These are phyloP conservation scores for Mucor piriformis DNA, from an alignment of 371 early-diverging fungal genomes.

Conservation along the genomic window DNA sequence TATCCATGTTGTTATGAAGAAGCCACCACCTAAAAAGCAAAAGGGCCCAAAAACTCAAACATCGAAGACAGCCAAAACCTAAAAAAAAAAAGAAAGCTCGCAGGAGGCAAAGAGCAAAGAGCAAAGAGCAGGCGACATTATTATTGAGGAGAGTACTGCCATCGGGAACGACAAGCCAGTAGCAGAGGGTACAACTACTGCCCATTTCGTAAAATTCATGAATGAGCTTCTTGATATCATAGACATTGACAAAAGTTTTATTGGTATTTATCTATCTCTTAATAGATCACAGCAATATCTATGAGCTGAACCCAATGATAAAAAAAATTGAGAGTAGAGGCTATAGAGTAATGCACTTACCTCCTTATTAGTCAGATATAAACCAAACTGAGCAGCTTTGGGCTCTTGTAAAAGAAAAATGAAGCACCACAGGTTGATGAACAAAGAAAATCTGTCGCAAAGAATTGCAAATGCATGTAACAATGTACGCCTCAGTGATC, in stretches of 20 bases:
- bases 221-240: slow-evolving; percentile 13
- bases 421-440: slow-evolving; percentile 10
- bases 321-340: slow-evolving; percentile 8
- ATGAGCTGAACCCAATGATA: slow-evolving; percentile 7
- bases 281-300: slow-evolving; percentile 6
- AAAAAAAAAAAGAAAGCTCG: too few relatives aligned
- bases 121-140: too few relatives aligned
- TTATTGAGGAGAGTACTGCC: too few relatives aligned
- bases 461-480: slow-evolving; percentile 18
- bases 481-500: slow-evolving; percentile 6
- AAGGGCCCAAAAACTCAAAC: too few relatives aligned
- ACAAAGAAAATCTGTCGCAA: slow-evolving; percentile 13
- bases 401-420: slow-evolving; percentile 15
- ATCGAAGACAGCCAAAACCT: too few relatives aligned
- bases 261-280: slow-evolving; percentile 5
- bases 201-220: slow-evolving; percentile 14
- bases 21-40: too few relatives aligned
- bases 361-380: slow-evolving; percentile 12
- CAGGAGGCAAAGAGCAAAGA: too few relatives aligned
- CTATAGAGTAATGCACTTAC: slow-evolving; percentile 6
- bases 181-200: slow-evolving; percentile 12
- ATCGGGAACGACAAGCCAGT: slow-evolving; percentile 8
- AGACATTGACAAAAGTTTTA: slow-evolving; percentile 3
- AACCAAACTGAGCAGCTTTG: slow-evolving; percentile 15
- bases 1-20: too few relatives aligned